Base-by-base conservation (phyloP, 1,284 basidiomycete species). In the Gymnopus androsaceus region DNA sequence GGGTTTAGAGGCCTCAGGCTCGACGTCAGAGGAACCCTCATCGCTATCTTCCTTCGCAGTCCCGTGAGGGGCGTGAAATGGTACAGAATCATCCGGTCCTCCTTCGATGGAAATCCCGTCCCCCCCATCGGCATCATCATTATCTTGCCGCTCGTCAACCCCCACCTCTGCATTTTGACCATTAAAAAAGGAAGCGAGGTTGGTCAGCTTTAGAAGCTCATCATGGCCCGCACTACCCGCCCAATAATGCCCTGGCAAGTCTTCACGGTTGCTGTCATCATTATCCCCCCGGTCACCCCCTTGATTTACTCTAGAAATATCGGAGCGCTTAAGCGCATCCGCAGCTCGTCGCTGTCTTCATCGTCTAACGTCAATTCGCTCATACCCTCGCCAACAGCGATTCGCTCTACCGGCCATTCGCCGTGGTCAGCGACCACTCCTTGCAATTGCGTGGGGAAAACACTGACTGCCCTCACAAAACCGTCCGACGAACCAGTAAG, bases 401-500 rank as follows among this genome's bases (percentile, higher is more conserved):
- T 87, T 28, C 93, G 81, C 72, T 97, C 95, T 45, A 98, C 86
- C 2, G 95, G 95, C 73, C 93, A 93, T 58, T 91, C 87, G 8
- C 90, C 91, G 64, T 97, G 94, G 64, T 95, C 92, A 12, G 90
- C 90, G 38, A 98, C 85, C 37, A 96, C 88, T 15, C 95, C 95
- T 28, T 97, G 72, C 19, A 98, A 80, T 67, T 94, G 93, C 59
- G 92, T 94, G 0, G 95, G 95, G 53, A 95, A 80, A 34, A 98
- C 79, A 68, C 96, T 87, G 2, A 98, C 90, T 28, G 93, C 93
- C 44, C 95, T 84, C 34, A 98, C 79, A 64, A 95, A 81, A 0
- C 95, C 95, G 69, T 98, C 95, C 3, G 94, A 94, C 0, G 93
- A 95, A 3, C 95, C 95, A 0, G 95, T 95, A 2, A 96, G 82